Evolutionary conservation across 2,329 filamentous ascomycete genomes (phyloP).

Genomic region (Chaetomiaceae sp.): DNA sequence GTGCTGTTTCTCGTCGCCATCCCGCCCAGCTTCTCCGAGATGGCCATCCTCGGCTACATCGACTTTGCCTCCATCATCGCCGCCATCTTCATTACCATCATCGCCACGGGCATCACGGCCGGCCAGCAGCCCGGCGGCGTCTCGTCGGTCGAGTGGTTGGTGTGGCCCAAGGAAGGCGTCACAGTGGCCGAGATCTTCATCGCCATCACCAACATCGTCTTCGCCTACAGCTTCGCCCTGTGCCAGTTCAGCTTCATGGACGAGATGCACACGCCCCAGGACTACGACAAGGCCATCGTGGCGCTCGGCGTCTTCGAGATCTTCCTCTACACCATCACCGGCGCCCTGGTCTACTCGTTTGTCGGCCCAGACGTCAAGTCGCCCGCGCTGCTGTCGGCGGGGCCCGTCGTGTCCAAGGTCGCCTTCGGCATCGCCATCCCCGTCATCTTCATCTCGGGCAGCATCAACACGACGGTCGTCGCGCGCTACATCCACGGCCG

Average conservation of each 20-base stretch:
- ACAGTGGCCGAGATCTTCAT: constrained; percentile 54
- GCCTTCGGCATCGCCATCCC: constrained; percentile 67
- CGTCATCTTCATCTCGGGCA: constrained; percentile 70
- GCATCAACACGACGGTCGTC: constrained; percentile 56
- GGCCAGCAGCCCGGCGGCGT: constrained; percentile 26
- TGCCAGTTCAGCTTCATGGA: constrained; percentile 52
- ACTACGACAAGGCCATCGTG: constrained; percentile 53
- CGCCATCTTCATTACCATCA: constrained; percentile 63
- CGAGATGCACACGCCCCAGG: constrained; percentile 47
- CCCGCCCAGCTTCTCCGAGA: constrained; percentile 45
- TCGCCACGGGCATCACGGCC: constrained; percentile 53
- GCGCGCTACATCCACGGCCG: constrained; percentile 45
- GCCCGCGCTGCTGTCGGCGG: constrained; percentile 64
- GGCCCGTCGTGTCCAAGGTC: constrained; percentile 55
- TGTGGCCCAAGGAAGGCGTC: constrained; percentile 43
- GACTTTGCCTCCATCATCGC: constrained; percentile 59
- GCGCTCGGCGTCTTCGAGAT: constrained; percentile 60
- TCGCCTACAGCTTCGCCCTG: constrained; percentile 59
- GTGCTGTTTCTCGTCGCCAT: constrained; percentile 44
- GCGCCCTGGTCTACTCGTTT: constrained; percentile 65
- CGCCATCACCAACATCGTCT: constrained; percentile 63
- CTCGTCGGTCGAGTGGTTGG: constrained; percentile 37
- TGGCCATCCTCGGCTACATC: constrained; percentile 47
- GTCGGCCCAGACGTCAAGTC: constrained; percentile 59
- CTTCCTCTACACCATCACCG: constrained; percentile 61